phyloP scores from a whole-genome alignment of 148 eudicot genomes.

The Rhododendron williamsianum region DNA sequence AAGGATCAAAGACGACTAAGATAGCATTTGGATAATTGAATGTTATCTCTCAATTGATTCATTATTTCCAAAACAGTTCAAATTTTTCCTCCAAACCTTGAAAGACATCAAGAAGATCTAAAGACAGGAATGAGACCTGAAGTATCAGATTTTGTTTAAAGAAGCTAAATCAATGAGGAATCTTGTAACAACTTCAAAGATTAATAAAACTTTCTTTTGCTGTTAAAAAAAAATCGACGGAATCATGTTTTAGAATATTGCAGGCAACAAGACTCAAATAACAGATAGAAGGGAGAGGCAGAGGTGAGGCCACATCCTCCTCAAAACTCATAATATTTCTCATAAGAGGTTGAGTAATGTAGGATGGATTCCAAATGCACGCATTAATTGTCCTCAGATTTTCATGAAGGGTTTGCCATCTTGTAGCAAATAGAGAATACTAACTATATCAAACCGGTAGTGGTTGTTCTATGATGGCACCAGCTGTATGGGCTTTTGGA shows the following conservation, averaged over 20 bases:
- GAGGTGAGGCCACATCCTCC: background rate
- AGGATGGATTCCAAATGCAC: background rate
- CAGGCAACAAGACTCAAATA: background rate
- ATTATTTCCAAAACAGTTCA: background rate
- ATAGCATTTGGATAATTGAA: background rate
- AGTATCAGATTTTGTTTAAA: background rate
- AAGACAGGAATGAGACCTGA: background rate
- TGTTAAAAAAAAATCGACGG: too few species aligned
- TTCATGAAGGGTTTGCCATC: background rate
- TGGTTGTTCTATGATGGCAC: background rate
- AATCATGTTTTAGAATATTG: background rate
- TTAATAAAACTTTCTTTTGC: too few species aligned
- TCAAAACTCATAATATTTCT: background rate
- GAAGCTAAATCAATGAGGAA: background rate
- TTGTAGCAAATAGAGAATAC: background rate
- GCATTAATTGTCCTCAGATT: background rate
- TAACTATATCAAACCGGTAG: background rate
- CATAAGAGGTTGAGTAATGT: background rate
- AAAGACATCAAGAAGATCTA: background rate
- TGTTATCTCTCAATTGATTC: conserved; percentile 2
- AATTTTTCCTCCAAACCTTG: background rate
- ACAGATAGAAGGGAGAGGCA: background rate
- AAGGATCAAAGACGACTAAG: background rate
- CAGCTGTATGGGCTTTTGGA: background rate
- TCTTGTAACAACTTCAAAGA: too few species aligned